phyloP scores from a whole-genome alignment of 805 yeast genomes.

The Wickerhamia fluorescens region DNA sequence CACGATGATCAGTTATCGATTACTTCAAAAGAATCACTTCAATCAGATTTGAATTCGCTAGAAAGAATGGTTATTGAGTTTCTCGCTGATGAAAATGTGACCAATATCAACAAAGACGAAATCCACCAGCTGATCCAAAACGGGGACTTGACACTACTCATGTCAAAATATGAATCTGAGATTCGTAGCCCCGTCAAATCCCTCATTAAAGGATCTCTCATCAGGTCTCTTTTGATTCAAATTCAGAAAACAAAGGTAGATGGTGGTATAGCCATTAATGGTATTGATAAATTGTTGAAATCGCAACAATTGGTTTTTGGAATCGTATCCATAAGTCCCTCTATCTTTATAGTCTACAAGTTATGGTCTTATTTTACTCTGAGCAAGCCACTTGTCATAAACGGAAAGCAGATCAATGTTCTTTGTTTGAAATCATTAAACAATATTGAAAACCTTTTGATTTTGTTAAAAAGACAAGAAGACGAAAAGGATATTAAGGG shows the following conservation, averaged over 20 bases:
- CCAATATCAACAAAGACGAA: constrained; percentile 11
- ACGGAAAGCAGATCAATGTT: constrained; percentile 27
- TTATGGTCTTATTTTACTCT: constrained; percentile 31
- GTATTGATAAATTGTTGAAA: constrained; percentile 82
- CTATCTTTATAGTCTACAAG: constrained; percentile 52
- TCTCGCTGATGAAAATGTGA: constrained; percentile 27
- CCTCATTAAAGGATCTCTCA: constrained; percentile 58
- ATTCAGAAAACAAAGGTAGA: constrained; percentile 96
- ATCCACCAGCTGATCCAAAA: constrained; percentile 46
- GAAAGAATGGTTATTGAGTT: constrained; percentile 85
- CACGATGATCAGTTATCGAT: constrained; percentile 80
- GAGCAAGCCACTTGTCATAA: constrained; percentile 21
- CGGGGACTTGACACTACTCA: constrained; percentile 75
- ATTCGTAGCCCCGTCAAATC: constrained; percentile 62
- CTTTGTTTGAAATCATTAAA: constrained; percentile 42
- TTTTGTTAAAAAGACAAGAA: constrained; percentile 5
- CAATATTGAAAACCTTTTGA: constrained; percentile 50
- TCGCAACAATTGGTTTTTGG: constrained; percentile 95
- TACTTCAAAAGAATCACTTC: constrained; percentile 70
- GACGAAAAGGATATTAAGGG: constrained; percentile 1
- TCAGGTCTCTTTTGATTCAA: constrained; percentile 78
- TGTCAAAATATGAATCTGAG: constrained; percentile 75
- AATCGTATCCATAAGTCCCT: constrained; percentile 81
- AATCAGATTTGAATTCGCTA: constrained; percentile 70
- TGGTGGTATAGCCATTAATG: constrained; percentile 82